Evolutionary conservation across 108 stramenopile species (phyloP).

Genomic region (Bacterosira constricta): DNA sequence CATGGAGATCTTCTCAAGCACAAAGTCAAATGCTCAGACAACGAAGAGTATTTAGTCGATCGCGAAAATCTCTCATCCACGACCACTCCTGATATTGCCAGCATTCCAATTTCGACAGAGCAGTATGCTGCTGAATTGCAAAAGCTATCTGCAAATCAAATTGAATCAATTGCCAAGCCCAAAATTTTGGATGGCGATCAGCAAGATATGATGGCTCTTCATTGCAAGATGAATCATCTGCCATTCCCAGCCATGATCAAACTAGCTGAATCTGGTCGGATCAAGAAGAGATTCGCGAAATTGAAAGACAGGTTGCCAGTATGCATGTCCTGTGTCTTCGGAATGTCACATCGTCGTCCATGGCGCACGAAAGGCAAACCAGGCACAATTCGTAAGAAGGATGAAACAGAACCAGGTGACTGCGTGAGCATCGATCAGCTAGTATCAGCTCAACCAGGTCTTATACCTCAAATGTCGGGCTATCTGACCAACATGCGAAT

Average conservation of each 20-base stretch:
- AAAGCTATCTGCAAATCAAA: background rate
- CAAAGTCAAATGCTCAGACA: background rate
- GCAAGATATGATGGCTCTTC: conserved; percentile 11
- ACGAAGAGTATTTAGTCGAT: background rate
- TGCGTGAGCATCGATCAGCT: conserved; percentile 51
- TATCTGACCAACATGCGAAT: conserved; percentile 33
- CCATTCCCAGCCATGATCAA: conserved; percentile 12
- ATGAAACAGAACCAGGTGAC: conserved; percentile 44
- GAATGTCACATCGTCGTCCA: conserved; percentile 5
- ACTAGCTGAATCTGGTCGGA: conserved; percentile 3
- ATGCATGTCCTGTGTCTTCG: conserved; percentile 25
- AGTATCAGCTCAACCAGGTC: conserved; percentile 45
- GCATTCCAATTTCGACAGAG: background rate
- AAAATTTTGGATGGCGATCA: conserved; percentile 14
- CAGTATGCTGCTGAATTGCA: conserved; percentile 1
- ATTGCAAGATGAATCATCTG: conserved; percentile 17
- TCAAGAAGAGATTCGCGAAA: conserved; percentile 5
- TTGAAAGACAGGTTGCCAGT: conserved; percentile 10
- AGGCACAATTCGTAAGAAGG: too few species aligned
- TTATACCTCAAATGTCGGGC: conserved; percentile 49
- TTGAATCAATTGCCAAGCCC: background rate
- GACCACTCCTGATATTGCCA: conserved; percentile 13
- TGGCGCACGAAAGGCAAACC: conserved; percentile 18
- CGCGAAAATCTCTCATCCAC: background rate
- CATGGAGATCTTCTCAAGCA: background rate